Conservation (phyloP, 164 flowering plant genomes). For the Sedum album region DNA sequence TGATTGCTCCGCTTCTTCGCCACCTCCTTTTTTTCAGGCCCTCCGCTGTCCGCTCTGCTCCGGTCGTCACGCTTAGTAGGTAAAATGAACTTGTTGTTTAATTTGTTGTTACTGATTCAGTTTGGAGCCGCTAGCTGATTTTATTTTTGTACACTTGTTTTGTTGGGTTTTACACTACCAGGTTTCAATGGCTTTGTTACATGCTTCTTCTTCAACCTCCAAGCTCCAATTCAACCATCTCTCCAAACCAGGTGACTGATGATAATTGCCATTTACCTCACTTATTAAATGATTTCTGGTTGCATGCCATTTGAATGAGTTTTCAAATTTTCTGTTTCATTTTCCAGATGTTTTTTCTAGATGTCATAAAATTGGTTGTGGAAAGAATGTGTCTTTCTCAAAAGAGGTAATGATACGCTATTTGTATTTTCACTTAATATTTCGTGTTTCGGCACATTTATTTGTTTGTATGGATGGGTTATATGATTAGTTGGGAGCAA, state of each 20-base stretch:
- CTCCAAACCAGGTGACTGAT: background rate
- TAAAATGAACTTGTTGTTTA: too few relatives aligned
- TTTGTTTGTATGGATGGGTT: background rate
- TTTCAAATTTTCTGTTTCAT: background rate
- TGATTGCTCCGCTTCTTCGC: too few relatives aligned
- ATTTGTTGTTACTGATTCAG: too few relatives aligned
- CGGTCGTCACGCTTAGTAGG: too few relatives aligned
- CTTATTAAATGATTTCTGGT: background rate
- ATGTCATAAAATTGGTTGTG: background rate
- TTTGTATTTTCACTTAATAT: background rate
- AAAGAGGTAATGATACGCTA: background rate
- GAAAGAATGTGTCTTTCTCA: background rate
- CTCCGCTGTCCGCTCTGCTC: too few relatives aligned
- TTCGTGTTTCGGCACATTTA: background rate
- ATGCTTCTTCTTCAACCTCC: background rate
- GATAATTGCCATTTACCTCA: background rate
- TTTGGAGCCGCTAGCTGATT: too few relatives aligned
- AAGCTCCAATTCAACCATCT: constrained; percentile 2
- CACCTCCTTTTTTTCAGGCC: too few relatives aligned
- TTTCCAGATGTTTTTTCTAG: background rate
- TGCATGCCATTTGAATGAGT: background rate
- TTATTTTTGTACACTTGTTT: too few relatives aligned
- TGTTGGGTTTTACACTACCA: too few relatives aligned
- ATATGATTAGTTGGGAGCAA: constrained; percentile 25
- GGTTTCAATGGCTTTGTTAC: too few relatives aligned